Base-by-base conservation (phyloP, 371 early-diverging fungal species). In the Lichtheimia corymbifera region DNA sequence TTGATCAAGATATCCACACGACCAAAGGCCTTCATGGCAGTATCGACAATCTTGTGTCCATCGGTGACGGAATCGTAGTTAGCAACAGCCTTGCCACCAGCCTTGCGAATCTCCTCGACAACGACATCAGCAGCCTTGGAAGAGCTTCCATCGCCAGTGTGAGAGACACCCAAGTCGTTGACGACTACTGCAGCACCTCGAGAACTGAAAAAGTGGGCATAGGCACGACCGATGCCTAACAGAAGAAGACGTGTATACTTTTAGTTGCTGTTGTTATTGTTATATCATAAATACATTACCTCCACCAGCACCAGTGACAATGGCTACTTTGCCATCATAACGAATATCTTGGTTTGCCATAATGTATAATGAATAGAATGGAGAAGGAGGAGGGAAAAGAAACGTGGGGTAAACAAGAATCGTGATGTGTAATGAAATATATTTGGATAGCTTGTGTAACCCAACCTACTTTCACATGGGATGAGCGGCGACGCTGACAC, bases 221-320 rank as follows among this genome's bases (percentile, higher is more conserved):
- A 97, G 17, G 92, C 92, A 72, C 85, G 86, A 61, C 95, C 95
- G 24, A 95, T 83, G 42, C 93, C 93, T 88, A 52, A 25, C 5
- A 50, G 53, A 22, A 41, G 43, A 35, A 35, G 35, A 35, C 35
- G 52, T 52, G 27, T 24, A 50, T 6, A 0, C 15, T 7, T 7
- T 27, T 24, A n/a, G 25, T 18, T 17, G 1, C 13, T n/a, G 45
- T 45, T 15, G 7, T 24, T n/a, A 5, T 11, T 41, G 11, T 52
- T 20, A 7, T 4, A 42, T 3, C 30, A 35, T 20, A 59, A 59
- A 20, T n/a, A 27, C 51, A 73, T 66, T 72, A 91, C 94, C 94
- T 67, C 97, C 98, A 62, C 99, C 99, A 60, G 98, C 98, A 53
- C 99, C 99, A 53, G 99, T 97, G 59, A 99, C 89, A 67, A 98